phyloP scores from a whole-genome alignment of 2,329 filamentous ascomycete genomes.

The Cordyceps cicadae region DNA sequence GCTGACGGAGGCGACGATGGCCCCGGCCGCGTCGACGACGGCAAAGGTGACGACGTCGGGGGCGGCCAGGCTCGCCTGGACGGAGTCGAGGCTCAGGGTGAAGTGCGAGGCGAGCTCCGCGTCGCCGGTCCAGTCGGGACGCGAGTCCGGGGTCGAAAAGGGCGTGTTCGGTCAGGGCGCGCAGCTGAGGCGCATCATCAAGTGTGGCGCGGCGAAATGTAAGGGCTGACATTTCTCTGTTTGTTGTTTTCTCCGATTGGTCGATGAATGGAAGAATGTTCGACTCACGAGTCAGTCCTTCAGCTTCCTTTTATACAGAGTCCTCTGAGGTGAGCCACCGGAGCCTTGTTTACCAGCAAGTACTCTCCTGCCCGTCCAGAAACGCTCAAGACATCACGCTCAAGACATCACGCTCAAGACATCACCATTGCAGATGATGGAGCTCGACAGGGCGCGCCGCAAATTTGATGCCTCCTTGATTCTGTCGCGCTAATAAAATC shows the following conservation, averaged over 20 bases:
- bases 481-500: background rate
- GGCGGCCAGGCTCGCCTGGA: slow-evolving; percentile 41
- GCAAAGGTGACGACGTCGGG: slow-evolving; percentile 24
- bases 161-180: slow-evolving; percentile 29
- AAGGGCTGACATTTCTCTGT: slow-evolving; percentile 15
- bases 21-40: slow-evolving; percentile 16
- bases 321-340: no score
- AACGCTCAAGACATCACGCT: no score
- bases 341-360: no score
- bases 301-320: no score
- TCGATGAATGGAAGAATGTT: no score
- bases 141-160: slow-evolving; percentile 31
- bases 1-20: slow-evolving; percentile 18
- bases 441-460: background rate
- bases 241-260: no score
- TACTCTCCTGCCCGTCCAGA: no score
- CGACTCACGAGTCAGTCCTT: no score
- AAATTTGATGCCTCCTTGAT: background rate
- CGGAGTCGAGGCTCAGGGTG: slow-evolving; percentile 58
- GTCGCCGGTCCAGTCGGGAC: slow-evolving; percentile 28
- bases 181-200: slow-evolving; percentile 28
- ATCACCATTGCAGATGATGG: background rate
- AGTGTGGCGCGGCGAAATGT: slow-evolving; percentile 29
- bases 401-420: no score
- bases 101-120: slow-evolving; percentile 58